Percentiles rank a stretch among this genome's conserved stretches.
Conservation (phyloP, 164 flowering plant genomes). For the Pachysandra terminalis region DNA sequence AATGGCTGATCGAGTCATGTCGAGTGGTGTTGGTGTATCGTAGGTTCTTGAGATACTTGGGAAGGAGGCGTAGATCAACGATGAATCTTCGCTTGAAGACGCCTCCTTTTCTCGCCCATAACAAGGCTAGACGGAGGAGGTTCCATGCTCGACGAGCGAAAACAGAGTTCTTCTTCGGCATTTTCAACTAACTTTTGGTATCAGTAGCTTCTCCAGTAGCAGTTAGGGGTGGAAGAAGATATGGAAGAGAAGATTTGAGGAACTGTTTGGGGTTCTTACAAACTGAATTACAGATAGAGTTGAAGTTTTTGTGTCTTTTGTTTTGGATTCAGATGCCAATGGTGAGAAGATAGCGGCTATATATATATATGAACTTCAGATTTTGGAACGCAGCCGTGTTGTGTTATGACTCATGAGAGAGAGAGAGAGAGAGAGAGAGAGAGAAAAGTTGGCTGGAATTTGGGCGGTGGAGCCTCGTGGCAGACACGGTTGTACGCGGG, state of each 20-base stretch:
- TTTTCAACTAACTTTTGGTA: constrained; percentile 12
- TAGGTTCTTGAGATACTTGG: constrained; percentile 42
- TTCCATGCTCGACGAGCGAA: constrained; percentile 58
- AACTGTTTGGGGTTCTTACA: not conserved
- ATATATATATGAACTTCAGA: constrained; percentile 3
- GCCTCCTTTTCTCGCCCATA: constrained; percentile 82
- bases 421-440: constrained; percentile 10
- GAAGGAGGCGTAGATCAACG: constrained; percentile 41
- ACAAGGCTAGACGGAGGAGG: constrained; percentile 52
- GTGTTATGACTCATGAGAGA: too few relatives aligned
- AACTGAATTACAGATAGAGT: not conserved
- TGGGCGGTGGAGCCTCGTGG: constrained; percentile 5
- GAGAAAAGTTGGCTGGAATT: not conserved
- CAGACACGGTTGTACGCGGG: constrained; percentile 25
- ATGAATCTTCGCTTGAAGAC: constrained; percentile 42
- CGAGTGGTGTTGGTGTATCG: constrained; percentile 11
- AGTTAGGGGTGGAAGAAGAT: too few relatives aligned
- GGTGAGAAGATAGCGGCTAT: constrained; percentile 5
- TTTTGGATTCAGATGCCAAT: not conserved
- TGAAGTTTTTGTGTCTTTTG: not conserved
- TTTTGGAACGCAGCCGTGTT: not conserved
- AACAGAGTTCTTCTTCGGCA: constrained; percentile 31
- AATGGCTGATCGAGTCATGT: constrained; percentile 24
- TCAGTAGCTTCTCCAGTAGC: not conserved
- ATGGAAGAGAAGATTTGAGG: not conserved